These are phyloP conservation scores for Termitomyces eurrhizus DNA, from an alignment of 768 basidiomycete species.

Conservation along the genomic window DNA sequence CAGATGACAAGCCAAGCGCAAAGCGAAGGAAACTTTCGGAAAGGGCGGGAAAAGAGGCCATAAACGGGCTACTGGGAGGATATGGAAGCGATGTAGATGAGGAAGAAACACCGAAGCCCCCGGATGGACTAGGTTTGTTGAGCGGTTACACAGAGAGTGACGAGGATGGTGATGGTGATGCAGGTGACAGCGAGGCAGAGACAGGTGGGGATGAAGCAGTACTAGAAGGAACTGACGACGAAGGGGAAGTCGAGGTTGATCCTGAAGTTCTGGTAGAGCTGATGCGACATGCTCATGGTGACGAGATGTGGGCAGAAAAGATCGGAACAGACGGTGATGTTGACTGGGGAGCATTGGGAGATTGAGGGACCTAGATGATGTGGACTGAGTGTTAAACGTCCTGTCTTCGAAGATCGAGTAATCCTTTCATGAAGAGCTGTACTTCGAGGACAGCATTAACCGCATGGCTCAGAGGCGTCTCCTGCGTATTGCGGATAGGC, in stretches of 20 bases:
- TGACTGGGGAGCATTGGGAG: conserved; percentile 45
- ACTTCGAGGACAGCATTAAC: conserved; percentile 79
- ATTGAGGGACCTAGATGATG: conserved; percentile 23
- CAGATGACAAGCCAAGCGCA: conserved; percentile 29
- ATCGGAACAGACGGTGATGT: conserved; percentile 39
- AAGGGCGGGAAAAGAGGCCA: conserved; percentile 49
- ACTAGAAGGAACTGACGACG: conserved; percentile 10
- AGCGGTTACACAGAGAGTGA: conserved; percentile 51
- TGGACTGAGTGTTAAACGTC: conserved; percentile 41
- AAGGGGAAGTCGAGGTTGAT: conserved; percentile 31
- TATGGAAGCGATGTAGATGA: conserved; percentile 52
- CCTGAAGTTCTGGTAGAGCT: conserved; percentile 39
- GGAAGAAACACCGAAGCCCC: conserved; percentile 24
- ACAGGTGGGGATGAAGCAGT: conserved; percentile 27
- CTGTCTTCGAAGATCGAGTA: conserved; percentile 72
- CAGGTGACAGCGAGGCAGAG: conserved; percentile 22
- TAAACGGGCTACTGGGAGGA: conserved; percentile 52
- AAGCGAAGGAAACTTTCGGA: conserved; percentile 59
- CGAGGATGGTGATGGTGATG: conserved; percentile 21
- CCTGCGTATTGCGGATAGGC: conserved; percentile 75
- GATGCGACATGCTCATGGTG: conserved; percentile 31
- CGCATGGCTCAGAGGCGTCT: conserved; percentile 64
- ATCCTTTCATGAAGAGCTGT: conserved; percentile 79
- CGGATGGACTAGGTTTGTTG: conserved; percentile 32
- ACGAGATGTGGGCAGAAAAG: conserved; percentile 22